Evolutionary conservation across 768 basidiomycete species (phyloP).

Genomic region (Mycena crocata): DNA sequence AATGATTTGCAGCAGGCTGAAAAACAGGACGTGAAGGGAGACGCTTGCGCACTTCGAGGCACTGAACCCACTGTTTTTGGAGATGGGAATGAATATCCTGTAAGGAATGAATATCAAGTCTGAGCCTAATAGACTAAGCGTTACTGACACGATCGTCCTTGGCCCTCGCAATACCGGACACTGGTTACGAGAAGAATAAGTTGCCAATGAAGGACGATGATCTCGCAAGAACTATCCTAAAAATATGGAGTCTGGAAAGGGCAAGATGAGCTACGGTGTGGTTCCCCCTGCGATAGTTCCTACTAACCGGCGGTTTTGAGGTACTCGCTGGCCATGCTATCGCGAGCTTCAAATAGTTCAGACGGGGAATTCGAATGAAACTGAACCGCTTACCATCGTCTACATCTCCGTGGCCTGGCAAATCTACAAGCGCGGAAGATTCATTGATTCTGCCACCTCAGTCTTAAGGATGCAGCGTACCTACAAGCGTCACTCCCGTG

Average conservation of each 20-base stretch:
- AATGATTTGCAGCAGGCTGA: constrained; percentile 25
- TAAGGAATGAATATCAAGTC: neutral
- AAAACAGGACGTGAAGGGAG: neutral
- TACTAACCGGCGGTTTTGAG: constrained; percentile 27
- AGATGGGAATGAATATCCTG: constrained; percentile 28
- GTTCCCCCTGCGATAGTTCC: too few species aligned
- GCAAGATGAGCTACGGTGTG: too few species aligned
- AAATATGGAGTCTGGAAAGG: constrained; percentile 24
- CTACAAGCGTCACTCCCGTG: constrained; percentile 29
- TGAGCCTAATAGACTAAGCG: neutral
- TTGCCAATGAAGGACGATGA: neutral
- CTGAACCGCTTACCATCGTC: neutral
- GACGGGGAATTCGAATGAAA: neutral
- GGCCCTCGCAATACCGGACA: constrained; percentile 22
- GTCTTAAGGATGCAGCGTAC: too few species aligned
- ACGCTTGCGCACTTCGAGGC: neutral
- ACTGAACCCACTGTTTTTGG: constrained; percentile 21
- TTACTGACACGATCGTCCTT: constrained; percentile 29
- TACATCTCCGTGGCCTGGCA: constrained; percentile 29
- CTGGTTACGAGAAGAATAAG: neutral
- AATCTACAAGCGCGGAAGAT: too few species aligned
- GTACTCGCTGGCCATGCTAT: constrained; percentile 26
- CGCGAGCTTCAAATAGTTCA: constrained; percentile 1
- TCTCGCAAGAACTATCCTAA: constrained; percentile 1
- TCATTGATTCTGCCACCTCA: too few species aligned